Conservation (phyloP, 352 stramenopile species). For the Pythium chondricola region DNA sequence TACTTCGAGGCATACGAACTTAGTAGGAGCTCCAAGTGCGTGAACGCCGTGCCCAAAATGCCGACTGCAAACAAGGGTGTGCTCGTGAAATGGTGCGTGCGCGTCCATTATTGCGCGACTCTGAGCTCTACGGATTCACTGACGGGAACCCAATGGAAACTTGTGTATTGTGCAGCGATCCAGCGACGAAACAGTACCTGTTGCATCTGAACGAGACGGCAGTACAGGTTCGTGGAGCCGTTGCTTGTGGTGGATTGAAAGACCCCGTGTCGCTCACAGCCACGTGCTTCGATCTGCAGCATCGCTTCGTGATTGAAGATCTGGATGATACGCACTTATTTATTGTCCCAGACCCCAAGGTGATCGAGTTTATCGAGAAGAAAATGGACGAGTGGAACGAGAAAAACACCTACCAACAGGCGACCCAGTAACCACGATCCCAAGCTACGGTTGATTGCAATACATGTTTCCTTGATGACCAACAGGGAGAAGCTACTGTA, state of each 20-base stretch:
- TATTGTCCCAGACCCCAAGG: conserved; percentile 77
- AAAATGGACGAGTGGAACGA: conserved; percentile 90
- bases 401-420: conserved; percentile 82
- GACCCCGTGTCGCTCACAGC: neutral
- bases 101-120: neutral
- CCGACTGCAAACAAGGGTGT: conserved; percentile 81
- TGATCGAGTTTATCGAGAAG: conserved; percentile 82
- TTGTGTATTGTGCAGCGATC: conserved; percentile 39
- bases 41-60: conserved; percentile 44
- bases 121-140: no score
- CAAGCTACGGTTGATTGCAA: no score
- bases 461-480: no score
- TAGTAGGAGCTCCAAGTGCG: neutral
- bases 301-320: conserved; percentile 86
- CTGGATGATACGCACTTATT: conserved; percentile 82
- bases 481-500: no score
- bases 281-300: conserved; percentile 18
- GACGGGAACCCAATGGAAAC: no score
- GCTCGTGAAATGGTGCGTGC: conserved; percentile 71
- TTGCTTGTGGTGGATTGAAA: neutral
- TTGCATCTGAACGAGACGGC: conserved; percentile 78
- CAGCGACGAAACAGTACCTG: conserved; percentile 83
- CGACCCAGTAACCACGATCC: conserved; percentile 56
- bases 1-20: conserved; percentile 4
- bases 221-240: conserved; percentile 42